Base-by-base conservation (phyloP, 805 yeast genomes). In the Saturnispora quitensis region DNA sequence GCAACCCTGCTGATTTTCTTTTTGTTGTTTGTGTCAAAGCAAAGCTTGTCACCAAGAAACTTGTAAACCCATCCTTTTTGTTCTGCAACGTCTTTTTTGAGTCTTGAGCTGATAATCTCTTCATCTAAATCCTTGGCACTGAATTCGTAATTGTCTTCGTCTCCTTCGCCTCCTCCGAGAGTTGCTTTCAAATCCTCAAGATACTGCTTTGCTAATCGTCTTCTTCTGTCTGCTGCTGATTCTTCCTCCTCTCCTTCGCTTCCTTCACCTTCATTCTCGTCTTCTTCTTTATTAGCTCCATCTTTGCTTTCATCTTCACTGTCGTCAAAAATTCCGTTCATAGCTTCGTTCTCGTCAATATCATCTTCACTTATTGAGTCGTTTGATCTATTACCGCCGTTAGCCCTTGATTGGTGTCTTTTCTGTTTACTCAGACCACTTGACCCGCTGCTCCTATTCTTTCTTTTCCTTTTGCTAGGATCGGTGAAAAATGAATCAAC, bases 151-250 rank as follows among this genome's bases (percentile, higher is more conserved):
- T 66, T 61, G 15, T 61, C 61, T 18, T 44, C 56, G 27, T 47
- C 45, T 22, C 44, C 57, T 22, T 48, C 52, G 24, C 43, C 51
- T 5, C 40, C 57, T 24, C 58, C 56, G 2, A 53, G 43, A 18
- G 74, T 76, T 55, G 84, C 88, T 3, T 86, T 81, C 61, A 93
- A 70, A 62, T 85, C 86, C 45, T 84, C 89, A 56, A 93, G 72
- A 67, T 93, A 93, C 67, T 90, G 93, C 67, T 89, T 89, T 17
- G 98, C 98, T 54, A 93, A 74, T 62, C 98, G 75, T 69, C 99
- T 80, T 68, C 99, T 80, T 68, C 88, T 89, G 62, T 93, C 99
- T 0, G 96, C 95, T 8, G 90, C 95, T 46, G 80, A 79, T 67
- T 91, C 98, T 17, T 74, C 75, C 15, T 72, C 80, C 57, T 81